phyloP scores from a whole-genome alignment of 1,284 basidiomycete genomes.

The Erythrobasidium hasegawianum region DNA sequence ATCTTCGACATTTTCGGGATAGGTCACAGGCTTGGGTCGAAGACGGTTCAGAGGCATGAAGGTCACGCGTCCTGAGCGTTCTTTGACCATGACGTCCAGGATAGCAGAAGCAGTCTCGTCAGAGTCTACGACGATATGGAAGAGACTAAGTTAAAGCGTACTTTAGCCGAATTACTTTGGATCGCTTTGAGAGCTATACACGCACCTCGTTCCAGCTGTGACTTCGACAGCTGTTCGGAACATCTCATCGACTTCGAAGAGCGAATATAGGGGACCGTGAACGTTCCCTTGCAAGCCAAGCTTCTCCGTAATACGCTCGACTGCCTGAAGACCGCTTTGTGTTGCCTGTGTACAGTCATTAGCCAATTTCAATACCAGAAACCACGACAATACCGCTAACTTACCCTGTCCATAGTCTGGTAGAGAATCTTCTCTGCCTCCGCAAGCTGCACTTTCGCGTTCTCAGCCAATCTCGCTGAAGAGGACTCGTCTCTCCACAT shows the following conservation, averaged over 20 bases:
- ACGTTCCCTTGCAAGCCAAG: conserved; percentile 65
- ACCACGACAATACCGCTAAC: too few relatives aligned
- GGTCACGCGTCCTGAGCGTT: conserved; percentile 88
- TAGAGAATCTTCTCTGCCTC: conserved; percentile 73
- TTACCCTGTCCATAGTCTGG: conserved; percentile 90
- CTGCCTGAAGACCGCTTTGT: conserved; percentile 67
- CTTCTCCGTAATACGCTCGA: conserved; percentile 73
- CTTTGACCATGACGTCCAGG: conserved; percentile 85
- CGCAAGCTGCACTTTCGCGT: conserved; percentile 74
- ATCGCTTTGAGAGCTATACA: background rate
- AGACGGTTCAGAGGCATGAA: conserved; percentile 99
- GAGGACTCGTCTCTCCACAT: conserved; percentile 94
- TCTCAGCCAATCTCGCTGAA: conserved; percentile 68
- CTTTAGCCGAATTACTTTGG: conserved; percentile 6
- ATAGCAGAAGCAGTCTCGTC: conserved; percentile 85
- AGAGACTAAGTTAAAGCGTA: too few relatives aligned
- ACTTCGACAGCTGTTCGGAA: conserved; percentile 92
- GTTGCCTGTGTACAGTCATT: conserved; percentile 47
- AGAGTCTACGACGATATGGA: conserved; percentile 95
- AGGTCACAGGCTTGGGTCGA: conserved; percentile 62
- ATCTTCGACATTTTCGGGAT: conserved; percentile 72
- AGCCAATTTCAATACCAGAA: too few relatives aligned
- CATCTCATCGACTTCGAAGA: conserved; percentile 87
- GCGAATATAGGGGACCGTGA: conserved; percentile 87
- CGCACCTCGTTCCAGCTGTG: conserved; percentile 84